phyloP scores from a whole-genome alignment of 2,329 filamentous ascomycete genomes.

The Helicocarpus griseus region DNA sequence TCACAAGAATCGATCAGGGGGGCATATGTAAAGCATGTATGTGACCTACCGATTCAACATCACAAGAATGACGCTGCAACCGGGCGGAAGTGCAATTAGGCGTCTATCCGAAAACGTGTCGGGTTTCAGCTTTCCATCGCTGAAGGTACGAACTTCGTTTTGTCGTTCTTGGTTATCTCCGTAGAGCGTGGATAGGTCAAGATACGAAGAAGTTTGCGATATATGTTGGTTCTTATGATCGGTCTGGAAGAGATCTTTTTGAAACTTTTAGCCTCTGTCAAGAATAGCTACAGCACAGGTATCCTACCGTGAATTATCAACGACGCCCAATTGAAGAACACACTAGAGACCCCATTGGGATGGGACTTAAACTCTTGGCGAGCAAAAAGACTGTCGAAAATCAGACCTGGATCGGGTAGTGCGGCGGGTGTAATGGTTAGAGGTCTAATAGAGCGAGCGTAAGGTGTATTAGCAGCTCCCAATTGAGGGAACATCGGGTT shows the following conservation, averaged over 20 bases:
- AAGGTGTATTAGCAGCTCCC: conserved; percentile 19
- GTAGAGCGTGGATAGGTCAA: conserved; percentile 39
- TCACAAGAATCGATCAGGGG: neutral
- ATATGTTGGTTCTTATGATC: conserved; percentile 25
- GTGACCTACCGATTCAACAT: conserved; percentile 40
- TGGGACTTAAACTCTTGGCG: conserved; percentile 31
- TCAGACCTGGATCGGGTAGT: conserved; percentile 18
- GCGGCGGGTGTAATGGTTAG: conserved; percentile 13
- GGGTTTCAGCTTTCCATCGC: conserved; percentile 30
- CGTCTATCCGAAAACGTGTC: conserved; percentile 28
- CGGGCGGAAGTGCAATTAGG: conserved; percentile 25
- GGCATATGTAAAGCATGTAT: conserved; percentile 25
- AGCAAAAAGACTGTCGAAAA: conserved; percentile 37
- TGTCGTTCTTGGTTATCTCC: conserved; percentile 29
- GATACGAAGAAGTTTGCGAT: conserved; percentile 36
- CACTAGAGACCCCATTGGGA: conserved; percentile 36
- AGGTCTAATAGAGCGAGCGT: conserved; percentile 17
- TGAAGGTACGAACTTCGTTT: conserved; percentile 25
- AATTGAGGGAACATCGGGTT: conserved; percentile 17
- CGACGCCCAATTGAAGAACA: conserved; percentile 42
- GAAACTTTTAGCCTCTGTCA: neutral
- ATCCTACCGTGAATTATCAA: conserved; percentile 41
- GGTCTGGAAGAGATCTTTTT: conserved; percentile 37
- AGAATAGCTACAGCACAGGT: neutral
- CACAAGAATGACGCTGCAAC: conserved; percentile 25